These are phyloP conservation scores for Eragrostis tef DNA, from an alignment of 202 grass and related monocot genomes.

Conservation along the genomic window DNA sequence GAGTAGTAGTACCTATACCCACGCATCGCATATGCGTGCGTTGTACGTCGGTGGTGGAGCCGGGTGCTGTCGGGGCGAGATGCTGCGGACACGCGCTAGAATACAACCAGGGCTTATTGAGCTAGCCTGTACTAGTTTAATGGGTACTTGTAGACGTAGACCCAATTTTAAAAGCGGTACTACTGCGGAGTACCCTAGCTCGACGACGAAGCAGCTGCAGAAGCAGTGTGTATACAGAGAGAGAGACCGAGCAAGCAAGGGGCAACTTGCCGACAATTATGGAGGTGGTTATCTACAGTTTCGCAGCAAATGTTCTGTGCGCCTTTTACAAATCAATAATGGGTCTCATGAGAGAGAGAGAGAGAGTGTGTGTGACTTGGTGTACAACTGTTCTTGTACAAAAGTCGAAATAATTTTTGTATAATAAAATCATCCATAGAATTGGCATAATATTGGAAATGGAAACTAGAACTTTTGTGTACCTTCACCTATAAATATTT, in stretches of 20 bases:
- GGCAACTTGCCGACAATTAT: constrained; percentile 34
- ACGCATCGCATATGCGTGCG: neutral
- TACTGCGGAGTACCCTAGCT: neutral
- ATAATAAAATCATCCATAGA: neutral
- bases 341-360: neutral
- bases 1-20: no score
- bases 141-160: constrained; percentile 38
- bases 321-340: constrained; percentile 26
- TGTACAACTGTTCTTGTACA: neutral
- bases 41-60: constrained; percentile 48
- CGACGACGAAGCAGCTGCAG: neutral
- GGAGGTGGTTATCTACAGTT: constrained; percentile 40
- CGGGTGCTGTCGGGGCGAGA: constrained; percentile 45
- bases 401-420: no score
- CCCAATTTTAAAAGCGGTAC: neutral
- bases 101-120: constrained; percentile 32
- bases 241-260: neutral
- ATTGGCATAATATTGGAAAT: neutral
- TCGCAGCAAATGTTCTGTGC: neutral
- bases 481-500: no score
- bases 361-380: no score
- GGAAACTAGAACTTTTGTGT: no score
- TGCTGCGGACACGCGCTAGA: constrained; percentile 48
- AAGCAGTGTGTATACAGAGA: no score
- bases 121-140: constrained; percentile 35